phyloP scores from a whole-genome alignment of 495 filamentous ascomycete species.

The Bacidia gigantensis region DNA sequence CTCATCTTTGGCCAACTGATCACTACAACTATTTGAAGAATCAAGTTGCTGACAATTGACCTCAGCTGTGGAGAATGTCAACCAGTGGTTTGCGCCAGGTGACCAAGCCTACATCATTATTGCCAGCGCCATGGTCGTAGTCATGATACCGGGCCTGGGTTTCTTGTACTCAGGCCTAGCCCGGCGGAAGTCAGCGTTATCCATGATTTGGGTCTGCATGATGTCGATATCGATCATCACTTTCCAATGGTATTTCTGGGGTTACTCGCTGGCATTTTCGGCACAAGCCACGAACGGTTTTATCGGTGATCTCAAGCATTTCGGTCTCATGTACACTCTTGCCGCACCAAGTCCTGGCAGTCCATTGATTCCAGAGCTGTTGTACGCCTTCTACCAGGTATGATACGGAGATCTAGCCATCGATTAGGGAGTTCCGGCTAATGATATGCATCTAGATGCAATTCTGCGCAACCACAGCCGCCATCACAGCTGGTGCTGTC shows the following conservation, averaged over 20 bases:
- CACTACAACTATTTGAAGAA: too few species aligned
- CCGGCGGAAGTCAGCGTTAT: conserved; percentile 50
- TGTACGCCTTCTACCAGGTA: conserved; percentile 61
- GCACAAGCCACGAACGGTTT: conserved; percentile 48
- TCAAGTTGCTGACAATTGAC: neutral
- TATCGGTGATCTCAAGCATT: conserved; percentile 52
- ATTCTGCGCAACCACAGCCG: conserved; percentile 87
- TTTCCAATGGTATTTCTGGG: conserved; percentile 69
- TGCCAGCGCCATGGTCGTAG: conserved; percentile 82
- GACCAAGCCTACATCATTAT: conserved; percentile 85
- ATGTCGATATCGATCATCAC: conserved; percentile 48
- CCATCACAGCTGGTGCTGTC: conserved; percentile 82
- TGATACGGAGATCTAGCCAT: neutral
- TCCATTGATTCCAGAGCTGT: conserved; percentile 46
- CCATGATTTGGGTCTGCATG: conserved; percentile 62
- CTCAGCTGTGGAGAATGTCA: conserved; percentile 59
- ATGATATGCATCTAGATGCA: conserved; percentile 51
- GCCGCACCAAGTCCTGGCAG: conserved; percentile 49
- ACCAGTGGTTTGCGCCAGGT: conserved; percentile 70
- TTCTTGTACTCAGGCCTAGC: conserved; percentile 56
- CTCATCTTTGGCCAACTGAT: too few species aligned
- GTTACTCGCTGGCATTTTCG: conserved; percentile 58
- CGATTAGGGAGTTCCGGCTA: neutral
- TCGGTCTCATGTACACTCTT: conserved; percentile 51
- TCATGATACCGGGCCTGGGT: conserved; percentile 71